A percentile compares a stretch with the other conserved stretches of the same genome.
Evolutionary conservation across 441 rosid species (phyloP).

Genomic region (Euphorbia celastroides): DNA sequence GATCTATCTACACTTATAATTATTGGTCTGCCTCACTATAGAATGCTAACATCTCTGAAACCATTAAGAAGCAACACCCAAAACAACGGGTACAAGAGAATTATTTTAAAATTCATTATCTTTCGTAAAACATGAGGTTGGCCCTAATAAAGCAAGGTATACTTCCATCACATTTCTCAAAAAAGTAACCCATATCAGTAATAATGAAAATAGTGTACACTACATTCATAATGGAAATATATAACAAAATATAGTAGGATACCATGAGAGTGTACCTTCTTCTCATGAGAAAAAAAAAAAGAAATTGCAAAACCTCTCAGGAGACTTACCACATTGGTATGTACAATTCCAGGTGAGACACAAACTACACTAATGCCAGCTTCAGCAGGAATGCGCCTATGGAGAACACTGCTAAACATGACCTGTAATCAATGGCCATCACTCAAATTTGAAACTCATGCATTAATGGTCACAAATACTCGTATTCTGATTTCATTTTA

Average conservation of each 20-base stretch:
- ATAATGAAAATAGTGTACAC: background rate
- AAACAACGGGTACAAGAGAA: background rate
- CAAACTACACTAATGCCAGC: conserved; percentile 79
- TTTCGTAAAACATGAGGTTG: background rate
- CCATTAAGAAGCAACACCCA: background rate
- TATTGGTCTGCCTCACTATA: too few relatives aligned
- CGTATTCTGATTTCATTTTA: background rate
- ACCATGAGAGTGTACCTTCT: background rate
- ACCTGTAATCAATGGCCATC: conserved; percentile 48
- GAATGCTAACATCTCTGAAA: background rate
- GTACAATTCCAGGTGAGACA: conserved; percentile 85
- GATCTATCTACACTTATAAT: too few relatives aligned
- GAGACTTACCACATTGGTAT: conserved; percentile 87
- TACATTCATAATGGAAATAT: background rate
- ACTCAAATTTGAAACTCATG: conserved; percentile 15
- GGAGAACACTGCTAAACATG: conserved; percentile 88
- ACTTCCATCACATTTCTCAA: background rate
- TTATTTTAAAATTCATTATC: too few relatives aligned
- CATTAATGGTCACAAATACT: background rate
- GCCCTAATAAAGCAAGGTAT: background rate
- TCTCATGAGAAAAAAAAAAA: background rate
- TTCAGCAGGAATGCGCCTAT: conserved; percentile 82
- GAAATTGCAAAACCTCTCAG: background rate
- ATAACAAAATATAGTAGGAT: background rate
- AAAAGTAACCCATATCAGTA: background rate